Conservation (phyloP, 805 yeast genomes). For the Candida verbasci region DNA sequence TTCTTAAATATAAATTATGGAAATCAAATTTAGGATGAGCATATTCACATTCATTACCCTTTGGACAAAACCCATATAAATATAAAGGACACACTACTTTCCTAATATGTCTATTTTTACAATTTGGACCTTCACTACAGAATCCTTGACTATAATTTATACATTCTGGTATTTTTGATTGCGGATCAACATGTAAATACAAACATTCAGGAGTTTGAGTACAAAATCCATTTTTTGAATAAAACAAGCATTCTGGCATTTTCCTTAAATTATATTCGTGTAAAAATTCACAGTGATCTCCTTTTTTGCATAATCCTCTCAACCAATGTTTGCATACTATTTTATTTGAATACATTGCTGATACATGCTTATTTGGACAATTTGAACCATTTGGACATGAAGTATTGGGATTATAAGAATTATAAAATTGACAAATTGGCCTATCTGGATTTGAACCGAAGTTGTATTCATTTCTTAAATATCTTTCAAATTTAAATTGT, state of each 20-base stretch:
- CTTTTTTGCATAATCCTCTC: conserved; percentile 93
- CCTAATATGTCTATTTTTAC: conserved; percentile 76
- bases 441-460: conserved; percentile 85
- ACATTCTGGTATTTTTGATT: conserved; percentile 83
- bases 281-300: conserved; percentile 90
- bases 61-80: conserved; percentile 89
- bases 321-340: conserved; percentile 99
- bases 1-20: conserved; percentile 36
- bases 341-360: conserved; percentile 42
- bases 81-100: conserved; percentile 73
- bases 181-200: conserved; percentile 88
- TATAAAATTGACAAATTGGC: conserved; percentile 75
- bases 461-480: conserved; percentile 71
- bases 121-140: conserved; percentile 87
- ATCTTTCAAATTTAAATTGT: conserved; percentile 70
- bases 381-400: conserved; percentile 81
- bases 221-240: conserved; percentile 77
- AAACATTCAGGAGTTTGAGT: conserved; percentile 93
- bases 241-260: conserved; percentile 96
- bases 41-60: conserved; percentile 71
- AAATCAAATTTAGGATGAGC: conserved; percentile 79
- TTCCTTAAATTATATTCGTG: conserved; percentile 92
- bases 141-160: conserved; percentile 80
- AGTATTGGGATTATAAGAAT: conserved; percentile 46
- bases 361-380: conserved; percentile 84